Base-by-base conservation (phyloP, 139 green algal genomes). In the Haematococcus sp. region DNA sequence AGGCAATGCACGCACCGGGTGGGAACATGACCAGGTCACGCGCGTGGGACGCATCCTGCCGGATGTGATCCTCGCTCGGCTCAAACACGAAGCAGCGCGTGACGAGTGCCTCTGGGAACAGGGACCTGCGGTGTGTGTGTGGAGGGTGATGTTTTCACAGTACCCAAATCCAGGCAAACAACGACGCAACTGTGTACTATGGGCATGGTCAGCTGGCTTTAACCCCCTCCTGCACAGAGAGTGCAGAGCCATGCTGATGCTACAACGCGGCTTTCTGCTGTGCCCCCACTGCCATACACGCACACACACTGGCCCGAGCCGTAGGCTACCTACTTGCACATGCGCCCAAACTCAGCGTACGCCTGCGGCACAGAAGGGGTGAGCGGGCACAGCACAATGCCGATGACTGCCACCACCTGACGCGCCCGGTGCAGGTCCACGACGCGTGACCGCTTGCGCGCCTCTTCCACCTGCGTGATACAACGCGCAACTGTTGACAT, bases 11-110 rank as follows among this genome's bases (percentile, higher is more conserved):
- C 25, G 67, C 54, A 81, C 76, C 71, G n/a, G 83, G 86, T 40
- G 92, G 92, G 72, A 97, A 94, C 67, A 93, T 84, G 33, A 97
- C 86, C 44, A 97, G 78, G 66, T 93, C 56, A 76, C 76, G 49
- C 43, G 79, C 74, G 46, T 63, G 67, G 65, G 82, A 66, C 49
- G 28, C 25, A 28, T 73, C 90, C 70, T 86, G 70, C 13, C 73
- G 67, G 55, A 91, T 78, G 69, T 93, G 88, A 19, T 75, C 77
- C 22, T 92, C 87, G 16, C 43, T 87, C 3, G 91, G 88, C 75
- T 96, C 87, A 75, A 97, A 96, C 7, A 84, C 87, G 60, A 95
- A 91, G 81, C 89, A 94, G 22, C 93, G 88, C 16, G 83, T 25
- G 1, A 90, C 82, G 31, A 91, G 76, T 9, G 93, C 87, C 35